Conservation (phyloP, 1,284 basidiomycete species). For the Sutorius eximius region DNA sequence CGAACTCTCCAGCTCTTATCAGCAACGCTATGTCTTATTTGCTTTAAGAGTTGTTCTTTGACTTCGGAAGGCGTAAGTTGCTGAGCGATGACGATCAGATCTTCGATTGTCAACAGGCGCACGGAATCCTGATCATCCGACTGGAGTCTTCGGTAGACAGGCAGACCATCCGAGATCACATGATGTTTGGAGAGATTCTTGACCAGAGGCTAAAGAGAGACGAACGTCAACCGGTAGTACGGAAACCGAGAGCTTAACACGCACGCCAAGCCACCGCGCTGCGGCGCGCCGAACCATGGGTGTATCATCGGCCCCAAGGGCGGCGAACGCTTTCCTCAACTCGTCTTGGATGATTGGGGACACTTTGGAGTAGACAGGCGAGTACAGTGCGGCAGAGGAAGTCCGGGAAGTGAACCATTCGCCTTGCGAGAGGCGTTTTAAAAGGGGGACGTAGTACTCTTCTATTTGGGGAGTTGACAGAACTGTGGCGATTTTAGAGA, state of each 20-base stretch:
- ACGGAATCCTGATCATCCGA: constrained; percentile 99
- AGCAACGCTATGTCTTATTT: constrained; percentile 83
- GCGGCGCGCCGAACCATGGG: constrained; percentile 98
- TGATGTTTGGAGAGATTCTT: constrained; percentile 78
- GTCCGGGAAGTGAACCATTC: constrained; percentile 99
- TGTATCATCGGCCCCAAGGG: constrained; percentile 91
- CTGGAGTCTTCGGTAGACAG: constrained; percentile 93
- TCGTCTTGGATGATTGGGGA: constrained; percentile 81
- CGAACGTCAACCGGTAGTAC: constrained; percentile 4
- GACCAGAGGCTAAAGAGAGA: constrained; percentile 62
- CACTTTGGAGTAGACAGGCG: constrained; percentile 87
- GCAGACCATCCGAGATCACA: constrained; percentile 85
- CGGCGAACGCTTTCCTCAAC: constrained; percentile 82
- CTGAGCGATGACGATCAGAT: constrained; percentile 90
- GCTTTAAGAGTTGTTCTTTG: constrained; percentile 87
- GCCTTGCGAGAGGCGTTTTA: constrained; percentile 87
- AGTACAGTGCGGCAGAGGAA: constrained; percentile 92
- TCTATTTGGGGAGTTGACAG: constrained; percentile 85
- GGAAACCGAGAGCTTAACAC: constrained; percentile 34
- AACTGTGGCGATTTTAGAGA: constrained; percentile 85
- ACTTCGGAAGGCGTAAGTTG: constrained; percentile 85
- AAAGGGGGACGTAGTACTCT: constrained; percentile 88
- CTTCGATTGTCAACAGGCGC: constrained; percentile 92
- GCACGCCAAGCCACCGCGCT: constrained; percentile 92
- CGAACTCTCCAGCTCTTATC: constrained; percentile 99